Percentiles rank a stretch among this genome's conserved stretches.
Evolutionary conservation across 495 filamentous ascomycete genomes (phyloP).

Genomic region (Xylaria castorea): DNA sequence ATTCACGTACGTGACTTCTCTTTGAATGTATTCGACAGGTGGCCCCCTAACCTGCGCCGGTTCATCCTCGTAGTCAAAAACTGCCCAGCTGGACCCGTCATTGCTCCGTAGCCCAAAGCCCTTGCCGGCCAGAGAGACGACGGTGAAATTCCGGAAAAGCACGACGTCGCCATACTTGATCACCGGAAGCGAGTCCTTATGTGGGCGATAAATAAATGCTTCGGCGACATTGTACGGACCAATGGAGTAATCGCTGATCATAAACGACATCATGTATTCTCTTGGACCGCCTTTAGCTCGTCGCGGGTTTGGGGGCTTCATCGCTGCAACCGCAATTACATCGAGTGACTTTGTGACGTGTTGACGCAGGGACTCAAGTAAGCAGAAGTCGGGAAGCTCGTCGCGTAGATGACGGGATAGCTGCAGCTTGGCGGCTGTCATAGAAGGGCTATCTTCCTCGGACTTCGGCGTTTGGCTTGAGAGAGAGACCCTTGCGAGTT

Average conservation of each 20-base stretch:
- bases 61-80: constrained; percentile 52
- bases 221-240: constrained; percentile 54
- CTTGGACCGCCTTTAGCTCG: constrained; percentile 69
- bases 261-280: constrained; percentile 73
- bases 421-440: constrained; percentile 46
- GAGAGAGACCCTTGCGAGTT: constrained; percentile 33
- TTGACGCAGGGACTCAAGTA: constrained; percentile 67
- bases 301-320: constrained; percentile 58
- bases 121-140: constrained; percentile 59
- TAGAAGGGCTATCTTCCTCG: constrained; percentile 38
- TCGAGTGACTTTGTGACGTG: constrained; percentile 64
- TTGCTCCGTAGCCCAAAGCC: constrained; percentile 55
- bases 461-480: constrained; percentile 27
- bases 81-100: constrained; percentile 66
- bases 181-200: constrained; percentile 72
- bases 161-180: constrained; percentile 75
- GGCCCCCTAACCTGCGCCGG: constrained; percentile 54
- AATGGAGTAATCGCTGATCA: constrained; percentile 70
- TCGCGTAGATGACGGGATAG: constrained; percentile 61
- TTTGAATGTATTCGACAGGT: constrained; percentile 50
- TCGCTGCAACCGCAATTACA: constrained; percentile 70
- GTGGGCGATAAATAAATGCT: constrained; percentile 77
- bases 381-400: constrained; percentile 69
- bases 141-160: constrained; percentile 76
- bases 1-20: constrained; percentile 44